These are phyloP conservation scores for Panus rudis DNA, from an alignment of 768 basidiomycete genomes.

Conservation along the genomic window DNA sequence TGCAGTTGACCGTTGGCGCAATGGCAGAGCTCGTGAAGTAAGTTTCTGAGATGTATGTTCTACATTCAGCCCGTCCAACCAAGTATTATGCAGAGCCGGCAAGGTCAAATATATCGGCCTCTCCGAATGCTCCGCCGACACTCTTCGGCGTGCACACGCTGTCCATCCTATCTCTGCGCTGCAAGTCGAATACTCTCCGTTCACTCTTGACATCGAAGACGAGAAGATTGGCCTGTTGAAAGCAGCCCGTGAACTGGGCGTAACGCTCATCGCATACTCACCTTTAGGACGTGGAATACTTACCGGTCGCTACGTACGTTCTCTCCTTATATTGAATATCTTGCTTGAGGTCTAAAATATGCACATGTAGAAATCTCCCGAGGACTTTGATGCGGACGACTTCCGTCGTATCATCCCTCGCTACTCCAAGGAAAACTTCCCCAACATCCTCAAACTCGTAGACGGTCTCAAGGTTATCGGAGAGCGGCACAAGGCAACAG, in stretches of 20 bases:
- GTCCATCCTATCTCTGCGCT: constrained; percentile 27
- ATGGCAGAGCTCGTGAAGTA: constrained; percentile 12
- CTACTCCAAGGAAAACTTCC: constrained; percentile 33
- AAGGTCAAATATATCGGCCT: constrained; percentile 32
- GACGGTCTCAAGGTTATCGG: constrained; percentile 1
- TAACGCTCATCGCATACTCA: constrained; percentile 28
- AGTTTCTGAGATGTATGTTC: neutral
- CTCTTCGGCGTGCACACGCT: constrained; percentile 27
- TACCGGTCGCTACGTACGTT: constrained; percentile 21
- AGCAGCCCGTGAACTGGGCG: constrained; percentile 27
- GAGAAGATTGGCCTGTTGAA: constrained; percentile 17
- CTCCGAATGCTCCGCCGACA: constrained; percentile 27
- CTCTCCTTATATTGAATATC: too few relatives aligned
- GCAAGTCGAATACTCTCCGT: constrained; percentile 27
- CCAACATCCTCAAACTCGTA: constrained; percentile 27
- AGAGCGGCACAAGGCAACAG: constrained; percentile 9
- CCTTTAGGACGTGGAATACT: constrained; percentile 29
- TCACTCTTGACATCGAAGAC: constrained; percentile 25
- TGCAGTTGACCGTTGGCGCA: constrained; percentile 4
- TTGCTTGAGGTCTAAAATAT: too few relatives aligned
- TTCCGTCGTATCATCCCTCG: constrained; percentile 18
- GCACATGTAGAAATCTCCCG: constrained; percentile 20
- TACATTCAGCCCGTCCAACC: neutral
- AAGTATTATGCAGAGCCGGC: constrained; percentile 18
- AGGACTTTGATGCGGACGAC: constrained; percentile 24